Percentiles rank a stretch among this genome's conserved stretches.
phyloP scores from a whole-genome alignment of 805 yeast species.

The Saccharomycopsis babjevae region DNA sequence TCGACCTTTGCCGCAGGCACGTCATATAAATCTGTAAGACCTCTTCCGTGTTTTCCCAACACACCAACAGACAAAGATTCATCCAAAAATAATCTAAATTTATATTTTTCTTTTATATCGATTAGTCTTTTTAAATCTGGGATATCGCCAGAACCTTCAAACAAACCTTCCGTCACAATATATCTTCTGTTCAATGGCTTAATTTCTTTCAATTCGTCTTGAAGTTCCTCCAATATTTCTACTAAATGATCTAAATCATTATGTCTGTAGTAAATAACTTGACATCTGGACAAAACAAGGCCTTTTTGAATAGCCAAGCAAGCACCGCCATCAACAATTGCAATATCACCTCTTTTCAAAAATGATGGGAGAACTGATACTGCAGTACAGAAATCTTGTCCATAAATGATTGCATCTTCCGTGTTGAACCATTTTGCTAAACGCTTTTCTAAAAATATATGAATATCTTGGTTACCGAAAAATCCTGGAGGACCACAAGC shows the following conservation, averaged over 20 bases:
- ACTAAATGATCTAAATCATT: conserved; percentile 82
- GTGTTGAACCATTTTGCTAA: conserved; percentile 67
- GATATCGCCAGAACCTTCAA: conserved; percentile 71
- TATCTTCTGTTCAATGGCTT: conserved; percentile 80
- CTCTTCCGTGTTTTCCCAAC: conserved; percentile 77
- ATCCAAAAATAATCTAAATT: conserved; percentile 79
- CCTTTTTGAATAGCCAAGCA: conserved; percentile 81
- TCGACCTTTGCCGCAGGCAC: conserved; percentile 58
- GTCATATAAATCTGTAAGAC: conserved; percentile 64
- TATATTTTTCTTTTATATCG: conserved; percentile 68
- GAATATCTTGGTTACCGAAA: conserved; percentile 91
- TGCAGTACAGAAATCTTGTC: conserved; percentile 84
- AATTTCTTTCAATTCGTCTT: conserved; percentile 50
- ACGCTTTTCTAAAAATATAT: conserved; percentile 65
- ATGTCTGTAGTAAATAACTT: conserved; percentile 64
- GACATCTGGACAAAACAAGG: conserved; percentile 74
- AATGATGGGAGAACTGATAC: conserved; percentile 88
- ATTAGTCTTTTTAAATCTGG: conserved; percentile 60
- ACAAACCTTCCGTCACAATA: conserved; percentile 85
- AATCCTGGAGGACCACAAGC: conserved; percentile 98
- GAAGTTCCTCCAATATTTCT: conserved; percentile 48
- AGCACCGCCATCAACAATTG: conserved; percentile 76
- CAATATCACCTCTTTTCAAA: conserved; percentile 87
- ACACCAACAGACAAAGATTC: conserved; percentile 83
- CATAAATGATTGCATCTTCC: conserved; percentile 74